These are phyloP conservation scores for Senecio squalidus DNA, from an alignment of 140 eudicot species.

Conservation along the genomic window DNA sequence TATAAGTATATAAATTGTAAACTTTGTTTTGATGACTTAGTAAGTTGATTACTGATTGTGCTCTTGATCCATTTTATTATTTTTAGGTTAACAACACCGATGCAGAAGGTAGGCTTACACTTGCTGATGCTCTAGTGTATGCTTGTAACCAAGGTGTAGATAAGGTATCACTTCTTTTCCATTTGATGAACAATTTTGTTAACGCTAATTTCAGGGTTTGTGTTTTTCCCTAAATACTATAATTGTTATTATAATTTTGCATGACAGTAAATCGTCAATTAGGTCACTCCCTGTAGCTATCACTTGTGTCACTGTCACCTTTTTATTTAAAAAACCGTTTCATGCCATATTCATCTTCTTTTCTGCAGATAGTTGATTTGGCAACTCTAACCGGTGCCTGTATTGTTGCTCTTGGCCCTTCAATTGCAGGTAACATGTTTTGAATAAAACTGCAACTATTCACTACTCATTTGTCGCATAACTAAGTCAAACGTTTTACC, in stretches of 20 bases:
- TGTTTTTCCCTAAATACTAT: neutral
- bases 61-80: neutral
- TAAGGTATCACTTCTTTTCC: conserved; percentile 47
- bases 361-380: conserved; percentile 77
- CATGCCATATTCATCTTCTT: neutral
- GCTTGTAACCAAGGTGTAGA: conserved; percentile 98
- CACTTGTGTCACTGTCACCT: neutral
- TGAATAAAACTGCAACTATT: neutral
- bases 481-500: too few species aligned
- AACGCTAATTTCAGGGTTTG: neutral
- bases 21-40: neutral
- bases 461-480: too few species aligned
- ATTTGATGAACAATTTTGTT: neutral
- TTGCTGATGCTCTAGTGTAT: conserved; percentile 95
- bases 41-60: neutral
- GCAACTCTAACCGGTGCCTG: conserved; percentile 97
- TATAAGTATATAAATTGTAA: too few species aligned
- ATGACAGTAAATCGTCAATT: neutral
- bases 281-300: neutral
- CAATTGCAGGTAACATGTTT: conserved; percentile 63
- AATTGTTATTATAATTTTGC: neutral
- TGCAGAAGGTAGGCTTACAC: conserved; percentile 94
- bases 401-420: conserved; percentile 88
- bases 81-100: conserved; percentile 85
- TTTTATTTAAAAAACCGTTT: neutral